Evolutionary conservation across 441 rosid genomes (phyloP).

Genomic region (Populus hybrid): DNA sequence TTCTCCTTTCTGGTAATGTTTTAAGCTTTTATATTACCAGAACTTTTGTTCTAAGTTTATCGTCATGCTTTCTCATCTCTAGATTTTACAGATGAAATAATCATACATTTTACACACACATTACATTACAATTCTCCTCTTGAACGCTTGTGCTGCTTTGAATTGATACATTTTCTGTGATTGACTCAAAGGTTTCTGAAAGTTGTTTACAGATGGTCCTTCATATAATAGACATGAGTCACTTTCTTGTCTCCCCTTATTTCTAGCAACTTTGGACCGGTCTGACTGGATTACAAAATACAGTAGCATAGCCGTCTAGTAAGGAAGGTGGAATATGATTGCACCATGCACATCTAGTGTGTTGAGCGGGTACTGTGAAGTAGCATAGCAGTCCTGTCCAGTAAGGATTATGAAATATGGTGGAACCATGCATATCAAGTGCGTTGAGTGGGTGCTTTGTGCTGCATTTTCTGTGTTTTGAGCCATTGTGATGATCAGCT

Average conservation of each 20-base stretch:
- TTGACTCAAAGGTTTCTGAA: not conserved
- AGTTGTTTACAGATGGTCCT: not conserved
- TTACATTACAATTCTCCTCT: not conserved
- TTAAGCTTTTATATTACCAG: not conserved
- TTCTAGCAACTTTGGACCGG: not conserved
- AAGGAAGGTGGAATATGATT: not conserved
- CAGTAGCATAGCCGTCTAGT: not conserved
- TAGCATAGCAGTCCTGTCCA: too few relatives aligned
- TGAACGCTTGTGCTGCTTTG: not conserved
- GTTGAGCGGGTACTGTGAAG: not conserved
- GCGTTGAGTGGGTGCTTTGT: not conserved
- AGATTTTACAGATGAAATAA: not conserved
- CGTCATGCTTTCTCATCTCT: not conserved
- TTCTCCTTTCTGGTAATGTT: constrained; percentile 72
- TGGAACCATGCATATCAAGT: too few relatives aligned
- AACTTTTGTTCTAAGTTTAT: not conserved
- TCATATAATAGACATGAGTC: not conserved
- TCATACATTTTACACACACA: not conserved
- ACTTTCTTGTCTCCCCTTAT: not conserved
- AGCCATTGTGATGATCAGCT: not conserved
- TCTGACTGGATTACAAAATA: not conserved
- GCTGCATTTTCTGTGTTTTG: not conserved
- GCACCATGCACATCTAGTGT: not conserved
- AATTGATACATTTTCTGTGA: not conserved
- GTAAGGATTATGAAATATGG: too few relatives aligned